Evolutionary conservation across 495 filamentous ascomycete genomes (phyloP).

Genomic region (Neurospora sp.): DNA sequence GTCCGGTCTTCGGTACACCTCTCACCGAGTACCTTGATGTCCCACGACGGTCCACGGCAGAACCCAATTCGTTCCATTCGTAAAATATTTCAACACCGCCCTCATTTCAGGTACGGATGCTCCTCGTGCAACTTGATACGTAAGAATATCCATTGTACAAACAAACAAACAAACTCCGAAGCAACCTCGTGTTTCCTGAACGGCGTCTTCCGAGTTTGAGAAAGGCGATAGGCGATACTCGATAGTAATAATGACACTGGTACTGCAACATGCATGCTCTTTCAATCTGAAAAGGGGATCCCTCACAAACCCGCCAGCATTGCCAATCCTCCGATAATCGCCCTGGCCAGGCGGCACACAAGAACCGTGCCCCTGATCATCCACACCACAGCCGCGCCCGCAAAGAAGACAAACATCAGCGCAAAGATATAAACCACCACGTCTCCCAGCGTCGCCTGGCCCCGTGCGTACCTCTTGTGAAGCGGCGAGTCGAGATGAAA

Average conservation of each 20-base stretch:
- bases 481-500: conserved; percentile 19
- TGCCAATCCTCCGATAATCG: conserved; percentile 5
- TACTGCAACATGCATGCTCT: not conserved
- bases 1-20: not conserved
- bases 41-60: not conserved
- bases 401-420: conserved; percentile 11
- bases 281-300: not conserved
- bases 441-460: conserved; percentile 15
- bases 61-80: not conserved
- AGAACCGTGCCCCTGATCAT: conserved; percentile 9
- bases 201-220: not conserved
- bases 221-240: not conserved
- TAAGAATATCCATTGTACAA: not conserved
- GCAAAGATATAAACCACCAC: conserved; percentile 14
- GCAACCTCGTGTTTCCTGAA: not conserved
- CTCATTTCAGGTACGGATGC: not conserved
- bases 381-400: conserved; percentile 7
- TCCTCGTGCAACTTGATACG: not conserved
- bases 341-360: conserved; percentile 1
- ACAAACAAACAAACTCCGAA: not conserved
- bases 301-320: conserved; percentile 12
- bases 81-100: not conserved
- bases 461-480: conserved; percentile 8
- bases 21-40: not conserved
- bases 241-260: not conserved